Base-by-base conservation (phyloP, 768 basidiomycete genomes). In the Mycena alexandri region DNA sequence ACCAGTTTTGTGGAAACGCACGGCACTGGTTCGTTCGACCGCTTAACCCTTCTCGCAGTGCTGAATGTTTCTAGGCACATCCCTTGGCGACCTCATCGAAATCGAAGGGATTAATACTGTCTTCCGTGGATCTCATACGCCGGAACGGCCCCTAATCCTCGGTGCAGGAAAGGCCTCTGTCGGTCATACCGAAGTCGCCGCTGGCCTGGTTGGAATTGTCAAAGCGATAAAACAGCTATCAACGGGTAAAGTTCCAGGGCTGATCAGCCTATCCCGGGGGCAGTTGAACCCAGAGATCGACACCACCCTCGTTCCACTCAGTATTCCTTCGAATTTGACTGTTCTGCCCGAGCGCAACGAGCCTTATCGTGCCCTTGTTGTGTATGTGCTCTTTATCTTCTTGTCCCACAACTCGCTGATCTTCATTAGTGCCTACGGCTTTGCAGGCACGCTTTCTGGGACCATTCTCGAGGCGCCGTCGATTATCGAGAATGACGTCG, bases 21-120 rank as follows among this genome's bases (percentile, higher is more conserved):
- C 63, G 80, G 80, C 48, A 81, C 80, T 12, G 79, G 79, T 76
- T 64, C 17, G 17, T 14, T 51, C 3, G 6, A 16, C 9, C 16
- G 17, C 21, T n/a, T 24, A 9, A 5, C 33, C 5, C 7, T n/a
- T 22, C 12, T 2, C 16, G 16, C n/a, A 2, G 25, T 52, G 5
- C 52, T 44, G 5, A 11, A 13, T 13, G 13, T 46, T 36, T 42
- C 6, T 52, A 79, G 79, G 79, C 36, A 80, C 80, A 11, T 72
- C 74, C 43, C 70, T 81, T 8, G 80, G 80, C 12, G 80, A 81
- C 60, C 73, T 78, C 25, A 77, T 78, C 41, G 80, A 81, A 59
- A 78, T 80, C 47, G 75, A 79, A 69, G 80, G 75, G 3, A 78
- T 81, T 48, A 80, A 78, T 44, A 73, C 77, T 43, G 80, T 79